phyloP scores from a whole-genome alignment of 768 basidiomycete genomes.

The Lactarius evosmus region DNA sequence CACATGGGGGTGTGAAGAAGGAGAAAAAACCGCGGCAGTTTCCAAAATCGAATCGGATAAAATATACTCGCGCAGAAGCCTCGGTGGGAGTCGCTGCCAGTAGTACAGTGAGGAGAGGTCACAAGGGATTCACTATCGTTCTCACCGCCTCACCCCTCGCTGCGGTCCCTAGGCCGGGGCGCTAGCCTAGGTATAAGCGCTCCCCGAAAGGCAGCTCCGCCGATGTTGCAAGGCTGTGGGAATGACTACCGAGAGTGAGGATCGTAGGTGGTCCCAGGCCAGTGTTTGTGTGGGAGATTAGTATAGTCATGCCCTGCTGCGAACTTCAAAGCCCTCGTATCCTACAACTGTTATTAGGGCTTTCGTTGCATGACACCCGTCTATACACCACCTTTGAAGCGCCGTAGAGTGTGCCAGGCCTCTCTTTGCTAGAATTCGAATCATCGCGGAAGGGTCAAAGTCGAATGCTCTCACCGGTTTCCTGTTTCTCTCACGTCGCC shows the following conservation, averaged over 20 bases:
- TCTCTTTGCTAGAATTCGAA: no score
- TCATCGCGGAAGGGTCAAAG: no score
- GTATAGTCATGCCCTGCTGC: no score
- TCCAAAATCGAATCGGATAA: background rate
- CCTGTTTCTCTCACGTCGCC: background rate
- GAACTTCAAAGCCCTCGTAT: no score
- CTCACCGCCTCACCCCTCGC: background rate
- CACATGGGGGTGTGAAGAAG: background rate
- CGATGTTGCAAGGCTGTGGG: background rate
- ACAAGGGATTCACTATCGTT: constrained; percentile 8
- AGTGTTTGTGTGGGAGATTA: background rate
- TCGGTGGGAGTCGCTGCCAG: constrained; percentile 14
- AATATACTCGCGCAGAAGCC: constrained; percentile 18
- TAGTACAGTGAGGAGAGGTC: constrained; percentile 1
- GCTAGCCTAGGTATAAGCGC: background rate
- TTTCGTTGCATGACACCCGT: no score
- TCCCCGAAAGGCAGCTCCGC: background rate
- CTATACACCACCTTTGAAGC: no score
- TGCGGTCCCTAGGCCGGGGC: background rate
- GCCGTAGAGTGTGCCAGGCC: no score
- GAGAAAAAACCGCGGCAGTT: background rate
- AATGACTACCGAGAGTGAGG: background rate
- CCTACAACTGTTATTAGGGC: no score
- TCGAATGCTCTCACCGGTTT: no score
- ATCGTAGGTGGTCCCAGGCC: background rate